Base-by-base conservation (phyloP, 768 basidiomycete genomes). In the Trametes punicea region DNA sequence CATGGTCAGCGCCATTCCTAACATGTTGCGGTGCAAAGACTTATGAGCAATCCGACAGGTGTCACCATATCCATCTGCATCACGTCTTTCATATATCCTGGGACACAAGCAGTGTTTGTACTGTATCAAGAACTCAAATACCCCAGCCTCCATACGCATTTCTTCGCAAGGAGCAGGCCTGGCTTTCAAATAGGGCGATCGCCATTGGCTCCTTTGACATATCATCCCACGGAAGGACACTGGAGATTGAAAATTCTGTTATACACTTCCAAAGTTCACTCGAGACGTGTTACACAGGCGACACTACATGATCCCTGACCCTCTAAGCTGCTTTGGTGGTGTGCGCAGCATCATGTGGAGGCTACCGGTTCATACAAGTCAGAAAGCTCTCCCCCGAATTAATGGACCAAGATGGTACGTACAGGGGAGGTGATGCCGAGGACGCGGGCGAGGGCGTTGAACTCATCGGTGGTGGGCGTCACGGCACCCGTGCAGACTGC, bases 341-440 rank as follows among this genome's bases (percentile, higher is more conserved):
- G 58, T 70, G 69, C 26, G 69, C 67, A 40, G 62, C 38, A 44
- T 69, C 68, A 44, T 66, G 57, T 34, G 69, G 67, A 46, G 66
- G 65, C 69, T 69, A 36, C 30, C n/a, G 51, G 2, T 27, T 16
- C 7, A 26, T 10, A 3, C 11, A 16, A 2, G 45, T 54, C 38
- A 49, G 42, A 11, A n/a, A 15, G 31, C 11, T 16, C 29, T 46
- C 6, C 2, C 30, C 18, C 4, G n/a, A 15, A 9, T 18, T 34
- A 29, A 20, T 1, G 3, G 26, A 25, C n/a, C 2, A 33, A 7
- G 15, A 7, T n/a, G 11, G 0, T 3, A 61, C 67, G 46, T 42
- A 69, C 67, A 8, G 59, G 31, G 10, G 59, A 44, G 40, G 59
- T 69, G 55, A 69, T 69, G 57, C 62, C 65, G 31, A 69, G 60